Base-by-base conservation (phyloP, 2,329 filamentous ascomycete species). In the Emmonsiellopsis sp. region DNA sequence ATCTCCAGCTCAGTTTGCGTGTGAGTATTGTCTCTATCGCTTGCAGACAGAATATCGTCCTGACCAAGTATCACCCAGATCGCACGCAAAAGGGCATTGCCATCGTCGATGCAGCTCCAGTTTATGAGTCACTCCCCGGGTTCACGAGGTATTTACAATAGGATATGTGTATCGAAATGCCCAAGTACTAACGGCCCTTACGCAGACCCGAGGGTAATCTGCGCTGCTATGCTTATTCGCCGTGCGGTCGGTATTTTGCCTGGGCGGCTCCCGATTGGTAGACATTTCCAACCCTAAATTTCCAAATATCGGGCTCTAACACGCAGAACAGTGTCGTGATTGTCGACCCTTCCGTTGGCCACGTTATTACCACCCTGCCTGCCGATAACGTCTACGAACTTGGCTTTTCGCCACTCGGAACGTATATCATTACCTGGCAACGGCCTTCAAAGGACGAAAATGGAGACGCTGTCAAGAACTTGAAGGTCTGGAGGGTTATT, bases 51-150 rank as follows among this genome's bases (percentile, higher is more conserved):
- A 27, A n/a, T 46, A 44, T 49, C 14, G 39, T 58, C 53, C 57
- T 61, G 54, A 62, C 55, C 59, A 51, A 27, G 21, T 27, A 57
- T 48, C 45, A 6, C 43, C 34, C 61, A 85, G 82, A 87, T 81
- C 89, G 93, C 76, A 96, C 93, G 73, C 87, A 91, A 75, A 97
- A 96, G 84, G 86, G 85, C 72, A 91, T 98, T 77, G 91, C 91
- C 67, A 79, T 97, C 73, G 83, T 95, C 74, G 88, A 97, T 77
- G 89, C 90, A 65, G 87, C 85, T 62, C 93, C 93, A 57, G 82
- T 86, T 67, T 98, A 98, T 75, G 82, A 88, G 72, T 76, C 85
- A 67, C 80, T 97, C 67, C 76, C 87, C 66, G 92, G 87, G 64
- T 96, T 97, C 66, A 69, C 71, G 55, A 78, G 69, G 81, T 83